Base-by-base conservation (phyloP, 495 filamentous ascomycete genomes). In the Wilcoxina mikolae region DNA sequence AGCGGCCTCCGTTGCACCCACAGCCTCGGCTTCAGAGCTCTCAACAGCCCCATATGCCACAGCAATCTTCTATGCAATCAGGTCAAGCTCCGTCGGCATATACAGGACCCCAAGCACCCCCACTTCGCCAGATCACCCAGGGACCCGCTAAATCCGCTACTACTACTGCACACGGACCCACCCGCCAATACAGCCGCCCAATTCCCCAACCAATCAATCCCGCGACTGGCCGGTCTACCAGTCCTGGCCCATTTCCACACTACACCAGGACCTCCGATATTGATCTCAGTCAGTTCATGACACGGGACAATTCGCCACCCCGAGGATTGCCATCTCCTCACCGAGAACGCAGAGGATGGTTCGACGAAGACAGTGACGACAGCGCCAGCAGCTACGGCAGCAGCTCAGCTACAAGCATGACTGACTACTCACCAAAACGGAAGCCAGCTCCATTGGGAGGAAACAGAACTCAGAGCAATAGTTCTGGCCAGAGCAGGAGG, bases 321-420 rank as follows among this genome's bases (percentile, higher is more conserved):
- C 33, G 31, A 10, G 12, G 23, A 22, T 22, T 22, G n/a, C 49
- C 49, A 26, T 51, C 51, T 4, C 24, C 51, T 17, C 22, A 29
- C 41, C 51, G 25, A 26, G 38, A 54, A 39, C 51, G 51, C 10
- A 33, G 23, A 4, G 15, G n/a, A 11, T 43, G 39, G 39, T 27
- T 24, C 24, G 35, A 44, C 23, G 51, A 54, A 7, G 51, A 54
- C 39, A 44, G 41, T 20, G 51, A 54, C 25, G 51, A 43, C 23
- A 54, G 51, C 39, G 25, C 17, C 38, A 45, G 51, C 24, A 54
- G 51, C 39, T 54, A 54, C 23, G 38, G 24, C 5, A 25, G 18
- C 18, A 45, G 51, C 39, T 12, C 50, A 3, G 25, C 35, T n/a
- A 54, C 51, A 20, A 22, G 18, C 51, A 29, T 54, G 3, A 54